Base-by-base conservation (phyloP, 1,284 basidiomycete genomes). In the Trichosporon asahii region DNA sequence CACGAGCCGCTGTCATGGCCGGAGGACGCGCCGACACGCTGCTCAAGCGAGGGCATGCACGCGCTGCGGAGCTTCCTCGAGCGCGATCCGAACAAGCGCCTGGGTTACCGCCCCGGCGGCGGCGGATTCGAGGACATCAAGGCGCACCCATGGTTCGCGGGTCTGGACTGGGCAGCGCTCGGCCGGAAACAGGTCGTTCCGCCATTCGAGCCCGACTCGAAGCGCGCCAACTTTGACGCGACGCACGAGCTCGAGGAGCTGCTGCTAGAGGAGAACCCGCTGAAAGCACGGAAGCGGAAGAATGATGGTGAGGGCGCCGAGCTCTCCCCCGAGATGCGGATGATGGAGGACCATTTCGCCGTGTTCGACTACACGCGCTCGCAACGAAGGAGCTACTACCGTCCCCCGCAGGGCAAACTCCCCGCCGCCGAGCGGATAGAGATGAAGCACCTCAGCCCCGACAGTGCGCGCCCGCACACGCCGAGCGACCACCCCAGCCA, bases 191-290 rank as follows among this genome's bases (percentile, higher is more conserved):
- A 90, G 76, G 88, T 90, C 31, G 87, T 85, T 0, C 90, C 96
- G 46, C 93, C 94, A 0, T 99, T 98, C 79, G 88, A 94, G 70
- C 96, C 96, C 66, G 95, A 98, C 94, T 90, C 90, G 25, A 98
- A 98, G 85, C 96, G 96, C 83, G 94, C 96, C 23, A 98, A 99
- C 83, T 99, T 98, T 81, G 96, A 99, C 80, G 95, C 95, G n/a
- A 97, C 96, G 15, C 95, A 98, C 80, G 96, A 99, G 83, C 85
- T 99, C 37, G 96, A 99, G 80, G 96, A 99, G 84, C 85, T 99
- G 49, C 82, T 99, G 40, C 85, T 99, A 11, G 96, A 98, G 83
- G 96, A 98, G 80, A 98, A 99, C 79, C 96, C 96, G 64, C 86
- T 98, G 67, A 98, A 98, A 82, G 95, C 96, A 14, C 91, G 94